Evolutionary conservation across 2,329 filamentous ascomycete species (phyloP), one percentile per base, ranked within the genome.

Genomic region (Zelopaecilomyces penicillatus): DNA sequence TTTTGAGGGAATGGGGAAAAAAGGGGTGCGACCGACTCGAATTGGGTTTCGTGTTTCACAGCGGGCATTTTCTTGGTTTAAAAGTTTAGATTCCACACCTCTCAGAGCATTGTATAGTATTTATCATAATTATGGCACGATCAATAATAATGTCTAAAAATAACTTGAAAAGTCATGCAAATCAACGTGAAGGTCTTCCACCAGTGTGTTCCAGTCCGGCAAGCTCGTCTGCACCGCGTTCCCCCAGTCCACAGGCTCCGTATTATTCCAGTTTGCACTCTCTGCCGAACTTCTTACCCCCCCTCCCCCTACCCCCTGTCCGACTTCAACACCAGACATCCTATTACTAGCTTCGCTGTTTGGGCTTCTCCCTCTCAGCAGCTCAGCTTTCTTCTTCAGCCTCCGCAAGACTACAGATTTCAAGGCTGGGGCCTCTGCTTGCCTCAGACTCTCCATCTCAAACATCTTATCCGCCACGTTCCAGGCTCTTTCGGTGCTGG

Each of bases 401-500:
- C 46, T 41, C 35, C 39, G 39, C n/a, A 48, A 30, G 19, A 48
- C 40, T 27, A 45, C 37, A 7, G 46, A 41, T 26, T 48, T 48
- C 3, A 48, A 30, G 8, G 42, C 42, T 33, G 46, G 46, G 27
- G 46, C 46, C 10, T 33, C 36, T 6, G 37, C 45, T 31, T 41
- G 43, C 31, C 43, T 45, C 26, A 35, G 11, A 9, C 44, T 19
- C 19, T 48, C 46, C 10, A 45, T 7, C n/a, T 48, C 42, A 30
- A 48, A 48, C 28, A 33, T 39, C n/a, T 33, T 37, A 6, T 38
- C 46, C 2, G 45, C 42, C 8, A 45, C 36, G 6, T 30, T 12
- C 46, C 46, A 48, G 5, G 46, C 42, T n/a, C 39, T 30, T 6
- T 41, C 43, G 32, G 45, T 68, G 12, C 62, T 53, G 0, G 52